Percentiles rank a stretch among this genome's conserved stretches.
phyloP scores from a whole-genome alignment of 306 rosid species.

The Sophora flavescens region DNA sequence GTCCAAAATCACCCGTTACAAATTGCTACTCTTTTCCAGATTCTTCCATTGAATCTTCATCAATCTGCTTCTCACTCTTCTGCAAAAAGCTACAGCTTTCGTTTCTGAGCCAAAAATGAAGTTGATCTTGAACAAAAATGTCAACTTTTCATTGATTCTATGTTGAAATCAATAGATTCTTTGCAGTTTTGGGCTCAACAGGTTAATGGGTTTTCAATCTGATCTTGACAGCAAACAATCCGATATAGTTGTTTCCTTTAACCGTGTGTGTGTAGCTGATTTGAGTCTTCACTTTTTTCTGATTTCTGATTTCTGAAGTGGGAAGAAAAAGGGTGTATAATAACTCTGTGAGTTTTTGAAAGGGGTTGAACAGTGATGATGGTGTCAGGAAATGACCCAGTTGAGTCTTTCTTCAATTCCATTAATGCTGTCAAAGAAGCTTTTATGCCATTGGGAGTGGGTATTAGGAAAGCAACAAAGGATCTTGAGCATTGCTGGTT shows the following conservation, averaged over 20 bases:
- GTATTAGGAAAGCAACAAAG: constrained; percentile 79
- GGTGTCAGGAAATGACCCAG: constrained; percentile 83
- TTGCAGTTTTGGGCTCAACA: constrained; percentile 38
- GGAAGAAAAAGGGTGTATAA: too few relatives aligned
- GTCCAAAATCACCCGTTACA: constrained; percentile 9
- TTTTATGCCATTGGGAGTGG: constrained; percentile 77
- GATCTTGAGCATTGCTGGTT: constrained; percentile 89
- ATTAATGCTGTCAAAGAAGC: constrained; percentile 81
- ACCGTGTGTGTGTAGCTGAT: not conserved
- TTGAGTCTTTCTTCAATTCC: constrained; percentile 87
- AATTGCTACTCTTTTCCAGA: not conserved
- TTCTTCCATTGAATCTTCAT: not conserved
- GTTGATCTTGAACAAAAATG: not conserved
- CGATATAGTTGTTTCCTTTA: constrained; percentile 33
- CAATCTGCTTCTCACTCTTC: not conserved
- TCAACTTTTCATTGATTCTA: constrained; percentile 29
- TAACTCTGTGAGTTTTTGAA: constrained; percentile 38
- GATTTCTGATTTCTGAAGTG: too few relatives aligned
- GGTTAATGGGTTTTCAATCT: not conserved
- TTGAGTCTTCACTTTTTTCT: constrained; percentile 5
- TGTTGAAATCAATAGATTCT: constrained; percentile 18
- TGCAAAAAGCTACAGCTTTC: not conserved
- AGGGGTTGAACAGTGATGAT: constrained; percentile 70
- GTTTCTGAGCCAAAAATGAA: not conserved
- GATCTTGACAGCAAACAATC: not conserved